Conservation (phyloP, 2,329 filamentous ascomycete species). For the Gnomoniopsis smithogilvyi region DNA sequence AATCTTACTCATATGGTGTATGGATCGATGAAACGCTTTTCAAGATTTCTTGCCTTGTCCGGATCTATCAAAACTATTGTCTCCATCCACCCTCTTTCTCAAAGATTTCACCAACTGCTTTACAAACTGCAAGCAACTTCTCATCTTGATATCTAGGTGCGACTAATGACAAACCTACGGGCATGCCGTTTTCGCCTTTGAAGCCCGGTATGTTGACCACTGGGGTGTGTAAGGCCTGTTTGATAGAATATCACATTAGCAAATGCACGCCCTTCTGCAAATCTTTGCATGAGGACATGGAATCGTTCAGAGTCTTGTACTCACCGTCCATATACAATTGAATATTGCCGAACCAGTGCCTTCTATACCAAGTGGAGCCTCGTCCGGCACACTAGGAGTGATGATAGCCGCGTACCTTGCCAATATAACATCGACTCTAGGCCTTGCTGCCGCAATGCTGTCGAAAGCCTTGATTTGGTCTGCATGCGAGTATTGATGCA, state of each 20-base stretch:
- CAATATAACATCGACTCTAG: conserved; percentile 51
- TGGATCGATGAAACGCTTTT: too few relatives aligned
- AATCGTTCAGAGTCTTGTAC: conserved; percentile 19
- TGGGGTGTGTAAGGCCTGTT: conserved; percentile 52
- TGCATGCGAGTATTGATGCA: conserved; percentile 37
- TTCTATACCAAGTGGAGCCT: conserved; percentile 52
- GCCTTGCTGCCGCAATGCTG: conserved; percentile 49
- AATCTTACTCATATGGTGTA: too few relatives aligned
- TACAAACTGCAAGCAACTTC: conserved; percentile 36
- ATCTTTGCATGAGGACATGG: too few relatives aligned
- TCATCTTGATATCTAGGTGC: conserved; percentile 42
- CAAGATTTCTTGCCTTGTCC: neutral
- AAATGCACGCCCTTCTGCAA: neutral
- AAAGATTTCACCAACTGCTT: conserved; percentile 37
- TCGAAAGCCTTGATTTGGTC: conserved; percentile 54
- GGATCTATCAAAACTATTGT: neutral
- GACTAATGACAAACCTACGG: conserved; percentile 55
- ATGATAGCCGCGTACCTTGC: conserved; percentile 52
- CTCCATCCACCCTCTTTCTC: conserved; percentile 34
- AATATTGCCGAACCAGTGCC: conserved; percentile 54
- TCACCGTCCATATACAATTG: conserved; percentile 51
- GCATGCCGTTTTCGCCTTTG: conserved; percentile 51
- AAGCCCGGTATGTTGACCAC: conserved; percentile 64
- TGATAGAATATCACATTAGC: neutral
- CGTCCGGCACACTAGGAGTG: conserved; percentile 56